Percentiles rank a stretch among this genome's conserved stretches.
phyloP scores from a whole-genome alignment of 768 basidiomycete species.

The Lactarius tabidus region DNA sequence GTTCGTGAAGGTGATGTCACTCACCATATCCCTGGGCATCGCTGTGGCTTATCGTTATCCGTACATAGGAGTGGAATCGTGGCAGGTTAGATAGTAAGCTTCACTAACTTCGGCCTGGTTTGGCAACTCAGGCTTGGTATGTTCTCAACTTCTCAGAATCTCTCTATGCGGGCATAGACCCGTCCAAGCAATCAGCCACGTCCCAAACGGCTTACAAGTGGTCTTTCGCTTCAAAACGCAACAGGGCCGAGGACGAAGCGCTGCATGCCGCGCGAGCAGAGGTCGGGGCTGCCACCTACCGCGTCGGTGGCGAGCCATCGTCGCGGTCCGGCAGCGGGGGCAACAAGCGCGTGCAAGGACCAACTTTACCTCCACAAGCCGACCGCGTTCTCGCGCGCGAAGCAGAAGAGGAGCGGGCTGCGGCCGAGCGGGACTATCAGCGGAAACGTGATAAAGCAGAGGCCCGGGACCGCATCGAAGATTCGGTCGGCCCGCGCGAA shows the following conservation, averaged over 20 bases:
- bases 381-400: constrained; percentile 73
- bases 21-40: constrained; percentile 5
- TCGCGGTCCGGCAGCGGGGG: constrained; percentile 16
- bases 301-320: constrained; percentile 20
- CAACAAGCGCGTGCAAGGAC: constrained; percentile 53
- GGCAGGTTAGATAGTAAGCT: constrained; percentile 63
- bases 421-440: constrained; percentile 50
- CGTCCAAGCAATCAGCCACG: constrained; percentile 51
- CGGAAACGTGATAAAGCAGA: constrained; percentile 67
- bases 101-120: neutral
- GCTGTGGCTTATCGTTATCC: constrained; percentile 9
- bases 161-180: constrained; percentile 59
- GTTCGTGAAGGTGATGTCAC: constrained; percentile 67
- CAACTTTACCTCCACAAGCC: constrained; percentile 62
- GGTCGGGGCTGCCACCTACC: constrained; percentile 47
- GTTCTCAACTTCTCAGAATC: constrained; percentile 43
- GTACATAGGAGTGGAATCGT: constrained; percentile 69
- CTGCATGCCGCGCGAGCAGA: constrained; percentile 56
- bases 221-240: constrained; percentile 71
- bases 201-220: constrained; percentile 83
- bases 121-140: neutral
- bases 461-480: constrained; percentile 67
- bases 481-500: constrained; percentile 73
- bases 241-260: constrained; percentile 53
- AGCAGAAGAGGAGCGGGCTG: constrained; percentile 45